These are phyloP conservation scores for Pseudocercospora ulei DNA, from an alignment of 2,329 filamentous ascomycete genomes.

Conservation along the genomic window DNA sequence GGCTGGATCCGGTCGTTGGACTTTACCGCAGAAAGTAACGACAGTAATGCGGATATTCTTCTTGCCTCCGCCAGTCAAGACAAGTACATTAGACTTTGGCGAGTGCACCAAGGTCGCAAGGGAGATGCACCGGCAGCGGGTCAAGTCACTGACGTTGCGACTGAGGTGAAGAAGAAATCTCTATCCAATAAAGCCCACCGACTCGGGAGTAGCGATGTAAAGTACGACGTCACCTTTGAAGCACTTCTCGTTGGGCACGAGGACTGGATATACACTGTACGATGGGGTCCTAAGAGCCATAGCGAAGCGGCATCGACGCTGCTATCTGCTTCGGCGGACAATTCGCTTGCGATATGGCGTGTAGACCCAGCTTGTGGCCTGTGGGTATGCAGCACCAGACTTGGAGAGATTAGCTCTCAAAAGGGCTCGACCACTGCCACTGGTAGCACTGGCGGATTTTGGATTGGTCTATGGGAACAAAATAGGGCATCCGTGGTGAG, in stretches of 20 bases:
- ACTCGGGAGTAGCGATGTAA: constrained; percentile 52
- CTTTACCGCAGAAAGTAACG: constrained; percentile 56
- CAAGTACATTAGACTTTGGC: constrained; percentile 92
- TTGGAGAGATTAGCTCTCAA: constrained; percentile 87
- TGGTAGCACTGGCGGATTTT: constrained; percentile 90
- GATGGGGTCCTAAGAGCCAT: constrained; percentile 53
- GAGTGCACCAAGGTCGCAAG: constrained; percentile 58
- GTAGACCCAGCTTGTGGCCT: constrained; percentile 73
- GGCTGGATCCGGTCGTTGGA: constrained; percentile 85
- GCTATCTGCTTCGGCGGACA: constrained; percentile 86
- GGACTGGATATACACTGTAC: constrained; percentile 91
- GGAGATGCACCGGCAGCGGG: constrained; percentile 1
- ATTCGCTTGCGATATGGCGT: constrained; percentile 88
- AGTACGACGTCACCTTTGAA: constrained; percentile 82
- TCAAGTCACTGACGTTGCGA: constrained; percentile 9
- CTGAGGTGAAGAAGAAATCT: constrained; percentile 40
- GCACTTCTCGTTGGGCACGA: constrained; percentile 89
- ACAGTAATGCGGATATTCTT: constrained; percentile 56
- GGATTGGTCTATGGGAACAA: constrained; percentile 88
- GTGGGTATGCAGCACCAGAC: constrained; percentile 74
- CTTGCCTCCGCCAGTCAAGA: constrained; percentile 93
- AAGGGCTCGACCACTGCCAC: constrained; percentile 96
- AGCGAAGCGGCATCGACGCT: constrained; percentile 41
- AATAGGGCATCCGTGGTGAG: constrained; percentile 65
- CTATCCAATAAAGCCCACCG: constrained; percentile 83